Conservation (phyloP, 2,329 filamentous ascomycete genomes). For the Helicocarpus griseus region DNA sequence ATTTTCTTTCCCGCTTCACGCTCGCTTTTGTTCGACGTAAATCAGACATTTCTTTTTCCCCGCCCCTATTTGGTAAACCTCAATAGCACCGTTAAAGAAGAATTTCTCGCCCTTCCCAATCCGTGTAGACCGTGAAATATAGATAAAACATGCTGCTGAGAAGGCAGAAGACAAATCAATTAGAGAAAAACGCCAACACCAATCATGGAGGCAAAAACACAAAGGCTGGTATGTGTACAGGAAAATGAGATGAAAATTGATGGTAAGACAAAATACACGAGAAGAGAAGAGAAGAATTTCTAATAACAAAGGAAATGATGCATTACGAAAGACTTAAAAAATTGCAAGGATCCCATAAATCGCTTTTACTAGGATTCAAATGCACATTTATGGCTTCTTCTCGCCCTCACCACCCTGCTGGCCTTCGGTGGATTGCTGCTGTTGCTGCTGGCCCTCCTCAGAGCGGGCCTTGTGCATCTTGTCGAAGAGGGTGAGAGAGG, state of each 20-base stretch:
- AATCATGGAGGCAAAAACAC: slow-evolving; percentile 11
- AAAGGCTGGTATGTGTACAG: slow-evolving; percentile 16
- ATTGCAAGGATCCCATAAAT: not conserved
- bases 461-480: slow-evolving; percentile 97
- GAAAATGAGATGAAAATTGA: slow-evolving; percentile 12
- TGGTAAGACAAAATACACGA: slow-evolving; percentile 7
- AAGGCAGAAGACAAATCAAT: not conserved
- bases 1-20: not conserved
- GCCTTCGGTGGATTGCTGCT: slow-evolving; percentile 39
- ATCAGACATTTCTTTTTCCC: not conserved
- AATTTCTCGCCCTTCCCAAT: not conserved
- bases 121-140: not conserved
- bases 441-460: slow-evolving; percentile 51
- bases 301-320: slow-evolving; percentile 15
- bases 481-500: slow-evolving; percentile 93
- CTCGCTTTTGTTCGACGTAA: not conserved
- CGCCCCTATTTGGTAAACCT: no score
- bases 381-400: slow-evolving; percentile 52
- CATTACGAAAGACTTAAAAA: slow-evolving; percentile 2
- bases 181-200: slow-evolving; percentile 19
- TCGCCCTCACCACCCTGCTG: slow-evolving; percentile 49
- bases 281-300: slow-evolving; percentile 14
- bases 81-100: no score
- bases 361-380: slow-evolving; percentile 6
- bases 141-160: not conserved